Evolutionary conservation across 768 basidiomycete species (phyloP), one percentile per base, ranked within the genome.

Genomic region (Wakefieldia striispora): DNA sequence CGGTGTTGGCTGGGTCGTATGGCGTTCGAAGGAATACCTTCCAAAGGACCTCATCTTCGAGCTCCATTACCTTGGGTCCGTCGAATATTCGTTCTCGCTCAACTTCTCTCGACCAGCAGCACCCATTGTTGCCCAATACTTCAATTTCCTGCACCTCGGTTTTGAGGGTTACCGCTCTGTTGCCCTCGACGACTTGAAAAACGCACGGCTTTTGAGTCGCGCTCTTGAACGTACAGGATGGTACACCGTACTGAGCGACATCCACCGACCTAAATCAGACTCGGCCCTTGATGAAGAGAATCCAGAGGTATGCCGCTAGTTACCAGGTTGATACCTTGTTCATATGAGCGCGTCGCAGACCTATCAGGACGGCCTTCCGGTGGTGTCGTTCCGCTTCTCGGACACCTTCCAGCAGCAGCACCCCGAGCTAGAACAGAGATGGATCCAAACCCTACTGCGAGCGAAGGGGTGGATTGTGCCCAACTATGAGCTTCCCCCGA

Each of bases 81-180:
- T 78, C 49, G 90, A 95, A 65, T 94, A 93, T 65, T 86, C 86
- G 1, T 86, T 83, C 67, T 81, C 80, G 17, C 70, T 81, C 49
- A 81, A 82, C 68, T 82, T 81, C 64, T 81, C 79, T 41, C 78
- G 80, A 14, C 77, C 82, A 13, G 80, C 81, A 33, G 78, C 79
- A 42, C 82, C 82, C 4, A 79, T 82, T 56, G 74, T 83, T 45
- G 78, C 73, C 19, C 81, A 82, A 60, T 86, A 75, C 70, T 84
- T 80, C 70, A 83, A 79, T 64, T 77, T 83, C 64, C 53, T 84
- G 34, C 80, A 82, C 57, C 75, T 84, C 26, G 82, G 82, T 21
- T 82, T 77, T 54, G 69, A 77, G 51, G 80, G 79, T 16, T 81
- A 75, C 61, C 71, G 77, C 21, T 58, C 65, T 5, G 67, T 81